Evolutionary conservation across 805 yeast species (phyloP), one percentile per base, ranked within the genome.

Genomic region (Zygoascus flipseniorum): DNA sequence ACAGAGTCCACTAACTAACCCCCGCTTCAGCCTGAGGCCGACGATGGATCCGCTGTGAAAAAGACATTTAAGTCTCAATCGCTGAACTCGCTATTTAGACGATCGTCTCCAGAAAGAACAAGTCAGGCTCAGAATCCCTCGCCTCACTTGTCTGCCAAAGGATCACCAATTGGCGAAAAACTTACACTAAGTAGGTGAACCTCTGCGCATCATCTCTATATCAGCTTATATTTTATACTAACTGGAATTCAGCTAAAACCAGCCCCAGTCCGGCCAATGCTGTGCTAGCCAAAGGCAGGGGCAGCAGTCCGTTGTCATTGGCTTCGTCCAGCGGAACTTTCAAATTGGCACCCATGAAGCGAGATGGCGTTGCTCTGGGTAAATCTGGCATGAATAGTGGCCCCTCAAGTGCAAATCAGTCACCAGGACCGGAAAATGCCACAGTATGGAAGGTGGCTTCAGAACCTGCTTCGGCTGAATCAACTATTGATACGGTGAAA

Each of bases 51-150:
- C 4, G 16, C 13, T 23, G 54, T 20, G 11, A 48, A 31, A n/a
- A 65, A 64, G 48, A 68, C 65, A 43, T 71, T 68, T 63, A 69
- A 69, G 57, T 64, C 72, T 11, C 72, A 69, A 57, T 64, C 66
- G 28, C 64, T 70, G 23, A 70, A 68, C 56, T 56, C 62, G 31
- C 56, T 69, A 46, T 69, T 71, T 41, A 52, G 60, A 13, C 48
- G 53, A 41, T n/a, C 51, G 31, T 46, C 49, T 32, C 49, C 49
- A 18, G 49, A 46, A 32, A 44, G 43, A 47, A 39, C 20, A 5
- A 18, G 28, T 14, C 37, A 14, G 47, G 48, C 13, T 8, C 46
- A 28, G 28, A 47, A 43, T 16, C n/a, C 52, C 16, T 35, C 46
- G 41, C 45, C 37, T 16, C 42, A 46, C 31, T 46, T 52, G 26